phyloP scores from a whole-genome alignment of 169 alveolate species.

The Ichthyophthirius multifiliis region DNA sequence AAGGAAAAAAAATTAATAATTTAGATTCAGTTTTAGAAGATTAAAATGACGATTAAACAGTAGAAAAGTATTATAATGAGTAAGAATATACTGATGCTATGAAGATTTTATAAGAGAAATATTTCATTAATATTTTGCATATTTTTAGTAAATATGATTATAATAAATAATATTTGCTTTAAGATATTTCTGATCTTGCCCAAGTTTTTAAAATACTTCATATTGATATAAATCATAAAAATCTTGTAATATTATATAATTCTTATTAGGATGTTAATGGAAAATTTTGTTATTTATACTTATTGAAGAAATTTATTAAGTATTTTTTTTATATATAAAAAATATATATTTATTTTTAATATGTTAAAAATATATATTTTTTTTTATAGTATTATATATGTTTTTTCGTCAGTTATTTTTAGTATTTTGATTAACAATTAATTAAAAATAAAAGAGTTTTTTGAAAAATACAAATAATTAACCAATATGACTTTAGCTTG shows the following conservation, averaged over 20 bases:
- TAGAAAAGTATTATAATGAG: not conserved
- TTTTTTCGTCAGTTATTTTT: too few relatives aligned
- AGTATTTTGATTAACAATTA: too few relatives aligned
- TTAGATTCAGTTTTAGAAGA: too few relatives aligned
- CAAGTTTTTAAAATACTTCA: not conserved
- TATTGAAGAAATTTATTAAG: not conserved
- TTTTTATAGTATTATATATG: too few relatives aligned
- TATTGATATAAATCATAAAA: not conserved
- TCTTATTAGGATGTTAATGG: not conserved
- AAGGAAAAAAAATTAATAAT: too few relatives aligned
- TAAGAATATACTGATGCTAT: not conserved
- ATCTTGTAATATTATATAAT: not conserved
- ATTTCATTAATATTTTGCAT: not conserved
- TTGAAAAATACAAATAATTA: not conserved
- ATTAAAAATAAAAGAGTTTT: not conserved
- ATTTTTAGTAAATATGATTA: not conserved
- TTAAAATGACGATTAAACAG: not conserved
- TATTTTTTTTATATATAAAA: not conserved
- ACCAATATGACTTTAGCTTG: not conserved
- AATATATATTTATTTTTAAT: not conserved
- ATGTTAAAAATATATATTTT: not conserved
- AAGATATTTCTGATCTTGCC: not conserved
- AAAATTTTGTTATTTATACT: not conserved
- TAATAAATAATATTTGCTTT: not conserved
- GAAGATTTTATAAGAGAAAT: not conserved